phyloP scores from a whole-genome alignment of 805 yeast species.

The Yarrowia sp. region DNA sequence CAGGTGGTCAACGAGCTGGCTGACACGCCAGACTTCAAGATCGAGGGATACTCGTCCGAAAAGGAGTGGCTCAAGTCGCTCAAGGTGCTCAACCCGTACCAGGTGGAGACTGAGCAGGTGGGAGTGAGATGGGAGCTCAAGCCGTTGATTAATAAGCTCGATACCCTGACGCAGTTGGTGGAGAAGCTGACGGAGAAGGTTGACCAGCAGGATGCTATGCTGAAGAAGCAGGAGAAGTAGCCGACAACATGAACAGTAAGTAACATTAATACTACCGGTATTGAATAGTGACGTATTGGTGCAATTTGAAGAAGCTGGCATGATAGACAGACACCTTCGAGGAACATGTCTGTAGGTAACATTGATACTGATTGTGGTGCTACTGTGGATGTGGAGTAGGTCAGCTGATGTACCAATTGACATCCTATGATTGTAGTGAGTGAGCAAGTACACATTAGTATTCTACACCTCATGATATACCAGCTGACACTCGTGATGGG shows the following conservation, averaged over 20 bases:
- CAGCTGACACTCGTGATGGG: too few relatives aligned
- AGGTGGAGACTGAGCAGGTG: slow-evolving; percentile 53
- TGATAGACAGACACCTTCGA: too few relatives aligned
- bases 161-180: slow-evolving; percentile 41
- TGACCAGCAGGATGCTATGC: slow-evolving; percentile 3
- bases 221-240: not conserved
- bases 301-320: too few relatives aligned
- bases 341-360: too few relatives aligned
- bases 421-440: too few relatives aligned
- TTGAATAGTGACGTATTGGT: too few relatives aligned
- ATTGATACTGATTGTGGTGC: too few relatives aligned
- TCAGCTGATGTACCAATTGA: too few relatives aligned
- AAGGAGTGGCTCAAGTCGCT: slow-evolving; percentile 60
- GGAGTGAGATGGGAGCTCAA: slow-evolving; percentile 43
- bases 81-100: slow-evolving; percentile 50
- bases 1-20: slow-evolving; percentile 45
- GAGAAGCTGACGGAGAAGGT: slow-evolving; percentile 25
- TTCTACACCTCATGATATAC: too few relatives aligned
- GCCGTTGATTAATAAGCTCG: slow-evolving; percentile 42
- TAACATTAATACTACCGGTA: not conserved
- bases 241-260: too few relatives aligned
- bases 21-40: slow-evolving; percentile 71
- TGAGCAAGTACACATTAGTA: too few relatives aligned
- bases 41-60: slow-evolving; percentile 64
- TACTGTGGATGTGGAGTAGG: too few relatives aligned